phyloP scores from a whole-genome alignment of 768 basidiomycete genomes.

The Calvatia gigantea region DNA sequence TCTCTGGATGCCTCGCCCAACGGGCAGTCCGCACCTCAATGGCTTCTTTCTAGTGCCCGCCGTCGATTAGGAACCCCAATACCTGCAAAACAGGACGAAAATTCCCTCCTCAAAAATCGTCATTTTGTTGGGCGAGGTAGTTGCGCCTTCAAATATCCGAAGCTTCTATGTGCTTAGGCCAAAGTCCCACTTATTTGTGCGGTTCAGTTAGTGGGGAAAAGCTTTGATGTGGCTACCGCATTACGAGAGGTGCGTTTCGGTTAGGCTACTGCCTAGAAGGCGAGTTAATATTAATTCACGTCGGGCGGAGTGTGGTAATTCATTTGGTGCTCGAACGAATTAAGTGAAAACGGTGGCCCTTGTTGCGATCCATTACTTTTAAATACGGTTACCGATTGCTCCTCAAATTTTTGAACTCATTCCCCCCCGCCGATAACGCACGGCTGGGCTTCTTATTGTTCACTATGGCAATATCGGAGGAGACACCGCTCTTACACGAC shows the following conservation, averaged over 20 bases:
- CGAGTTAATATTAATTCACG: constrained; percentile 2
- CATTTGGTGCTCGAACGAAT: not conserved
- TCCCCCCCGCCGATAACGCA: too few species aligned
- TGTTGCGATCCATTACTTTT: not conserved
- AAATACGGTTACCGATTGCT: too few species aligned
- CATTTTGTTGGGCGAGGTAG: not conserved
- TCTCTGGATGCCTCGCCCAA: not conserved
- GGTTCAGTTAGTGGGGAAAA: too few species aligned
- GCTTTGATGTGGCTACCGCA: not conserved
- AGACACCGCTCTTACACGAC: constrained; percentile 4
- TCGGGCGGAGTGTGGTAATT: too few species aligned
- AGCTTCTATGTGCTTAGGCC: too few species aligned
- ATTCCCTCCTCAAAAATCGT: not conserved
- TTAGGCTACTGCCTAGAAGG: not conserved
- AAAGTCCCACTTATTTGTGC: too few species aligned
- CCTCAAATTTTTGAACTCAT: too few species aligned
- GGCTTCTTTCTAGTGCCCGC: not conserved
- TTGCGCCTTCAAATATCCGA: too few species aligned
- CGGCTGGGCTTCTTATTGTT: too few species aligned
- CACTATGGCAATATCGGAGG: not conserved
- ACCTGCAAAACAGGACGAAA: too few species aligned
- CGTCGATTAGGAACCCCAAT: not conserved
- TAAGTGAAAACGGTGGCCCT: not conserved
- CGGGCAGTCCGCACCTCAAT: not conserved
- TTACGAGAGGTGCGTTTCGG: not conserved